Evolutionary conservation across 2,329 filamentous ascomycete species (phyloP).

Genomic region (Knufia petricola): DNA sequence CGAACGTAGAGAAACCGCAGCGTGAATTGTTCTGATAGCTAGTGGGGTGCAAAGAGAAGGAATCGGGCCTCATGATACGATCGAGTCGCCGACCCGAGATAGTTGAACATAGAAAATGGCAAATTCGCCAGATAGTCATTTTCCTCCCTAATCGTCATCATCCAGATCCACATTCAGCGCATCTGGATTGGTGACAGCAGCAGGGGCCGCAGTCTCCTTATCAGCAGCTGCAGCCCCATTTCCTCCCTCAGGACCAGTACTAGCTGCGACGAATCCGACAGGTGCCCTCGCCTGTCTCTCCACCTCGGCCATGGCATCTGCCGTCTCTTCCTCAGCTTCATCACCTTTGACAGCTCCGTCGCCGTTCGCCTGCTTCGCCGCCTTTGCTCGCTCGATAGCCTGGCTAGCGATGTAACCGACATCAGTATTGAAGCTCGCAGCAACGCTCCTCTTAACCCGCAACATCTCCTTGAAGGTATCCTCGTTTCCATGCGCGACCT

Average conservation of each 20-base stretch:
- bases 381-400: conserved; percentile 71
- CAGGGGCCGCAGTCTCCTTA: conserved; percentile 22
- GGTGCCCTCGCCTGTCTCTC: conserved; percentile 84
- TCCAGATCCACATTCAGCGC: conserved; percentile 71
- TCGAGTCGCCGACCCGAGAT: too few species aligned
- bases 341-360: conserved; percentile 36
- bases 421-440: conserved; percentile 97
- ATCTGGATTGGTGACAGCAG: conserved; percentile 63
- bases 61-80: too few species aligned
- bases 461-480: conserved; percentile 99
- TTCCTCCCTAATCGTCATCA: conserved; percentile 14
- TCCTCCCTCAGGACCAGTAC: conserved; percentile 58
- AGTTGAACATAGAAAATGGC: too few species aligned
- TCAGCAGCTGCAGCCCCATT: conserved; percentile 37
- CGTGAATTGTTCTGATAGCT: too few species aligned
- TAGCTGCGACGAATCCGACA: conserved; percentile 82
- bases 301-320: conserved; percentile 78
- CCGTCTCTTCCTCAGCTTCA: conserved; percentile 23
- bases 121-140: too few species aligned
- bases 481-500: conserved; percentile 96
- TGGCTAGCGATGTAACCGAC: conserved; percentile 98
- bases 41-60: too few species aligned
- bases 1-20: too few species aligned
- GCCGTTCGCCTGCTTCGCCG: conserved; percentile 28
- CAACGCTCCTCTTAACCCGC: conserved; percentile 90